Percentiles rank a stretch among this genome's conserved stretches.
phyloP scores from a whole-genome alignment of 2,329 filamentous ascomycete species.

The Talaromyces sp. region DNA sequence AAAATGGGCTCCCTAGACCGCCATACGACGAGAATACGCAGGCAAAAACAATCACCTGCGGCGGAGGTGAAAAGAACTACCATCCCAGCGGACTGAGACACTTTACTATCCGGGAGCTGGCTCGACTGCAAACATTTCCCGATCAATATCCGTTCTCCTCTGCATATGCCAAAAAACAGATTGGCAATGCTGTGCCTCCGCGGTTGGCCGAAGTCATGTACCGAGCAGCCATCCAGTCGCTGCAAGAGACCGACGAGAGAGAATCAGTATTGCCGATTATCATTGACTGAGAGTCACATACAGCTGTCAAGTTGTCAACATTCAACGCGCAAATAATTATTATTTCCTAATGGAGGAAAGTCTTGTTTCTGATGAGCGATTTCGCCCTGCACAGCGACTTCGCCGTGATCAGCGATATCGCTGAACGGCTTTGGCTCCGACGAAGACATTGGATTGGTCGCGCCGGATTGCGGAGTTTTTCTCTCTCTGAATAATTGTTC shows the following conservation, averaged over 20 bases:
- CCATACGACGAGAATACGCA: slow-evolving; percentile 48
- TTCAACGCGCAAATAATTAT: too few relatives aligned
- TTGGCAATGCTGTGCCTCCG: slow-evolving; percentile 76
- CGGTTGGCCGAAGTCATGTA: slow-evolving; percentile 36
- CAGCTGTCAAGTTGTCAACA: neutral
- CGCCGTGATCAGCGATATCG: neutral
- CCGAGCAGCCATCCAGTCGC: slow-evolving; percentile 27
- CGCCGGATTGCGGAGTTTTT: neutral
- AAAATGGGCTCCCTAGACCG: slow-evolving; percentile 19
- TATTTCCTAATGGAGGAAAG: neutral
- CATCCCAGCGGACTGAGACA: slow-evolving; percentile 60
- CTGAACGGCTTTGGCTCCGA: neutral
- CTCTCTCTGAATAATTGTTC: neutral
- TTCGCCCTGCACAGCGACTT: neutral
- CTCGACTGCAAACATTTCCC: slow-evolving; percentile 66
- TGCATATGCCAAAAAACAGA: slow-evolving; percentile 49
- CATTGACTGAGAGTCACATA: neutral
- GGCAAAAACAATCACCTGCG: slow-evolving; percentile 58
- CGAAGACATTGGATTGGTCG: neutral
- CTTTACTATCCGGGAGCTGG: slow-evolving; percentile 64
- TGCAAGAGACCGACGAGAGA: slow-evolving; percentile 31
- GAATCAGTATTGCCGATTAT: slow-evolving; percentile 1
- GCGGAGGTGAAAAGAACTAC: slow-evolving; percentile 54
- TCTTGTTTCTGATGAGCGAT: neutral
- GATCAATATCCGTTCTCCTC: slow-evolving; percentile 52